phyloP scores from a whole-genome alignment of 2,329 filamentous ascomycete genomes.

The Dactylellina sp. region DNA sequence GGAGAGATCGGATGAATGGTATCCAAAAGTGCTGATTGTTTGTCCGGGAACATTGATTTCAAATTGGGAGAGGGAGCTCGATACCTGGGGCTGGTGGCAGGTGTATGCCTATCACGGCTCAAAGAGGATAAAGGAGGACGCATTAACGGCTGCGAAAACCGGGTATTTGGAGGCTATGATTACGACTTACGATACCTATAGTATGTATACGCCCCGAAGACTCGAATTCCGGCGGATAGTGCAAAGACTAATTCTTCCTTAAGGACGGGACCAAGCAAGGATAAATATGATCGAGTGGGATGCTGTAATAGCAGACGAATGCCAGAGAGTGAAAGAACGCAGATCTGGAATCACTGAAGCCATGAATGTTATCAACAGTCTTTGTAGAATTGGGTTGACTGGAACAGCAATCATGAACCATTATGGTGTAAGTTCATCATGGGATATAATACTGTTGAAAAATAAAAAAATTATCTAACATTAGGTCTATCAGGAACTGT shows the following conservation, averaged over 20 bases:
- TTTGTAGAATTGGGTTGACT: constrained; percentile 92
- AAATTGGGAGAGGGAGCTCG: constrained; percentile 90
- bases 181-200: constrained; percentile 91
- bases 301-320: constrained; percentile 93
- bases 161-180: constrained; percentile 90
- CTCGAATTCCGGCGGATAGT: background rate
- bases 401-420: constrained; percentile 98
- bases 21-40: constrained; percentile 84
- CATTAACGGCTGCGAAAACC: constrained; percentile 77
- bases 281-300: constrained; percentile 94
- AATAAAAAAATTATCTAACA: background rate
- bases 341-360: constrained; percentile 81
- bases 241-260: background rate
- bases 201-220: constrained; percentile 61
- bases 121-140: constrained; percentile 73
- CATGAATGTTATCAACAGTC: constrained; percentile 88
- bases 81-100: constrained; percentile 96
- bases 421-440: constrained; percentile 70
- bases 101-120: constrained; percentile 82
- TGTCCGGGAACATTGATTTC: constrained; percentile 88
- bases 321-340: constrained; percentile 86
- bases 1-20: constrained; percentile 73
- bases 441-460: background rate
- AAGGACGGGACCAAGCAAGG: constrained; percentile 69
- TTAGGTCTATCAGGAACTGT: constrained; percentile 75